Conservation (phyloP, 108 stramenopile genomes). For the Parmales sp. region DNA sequence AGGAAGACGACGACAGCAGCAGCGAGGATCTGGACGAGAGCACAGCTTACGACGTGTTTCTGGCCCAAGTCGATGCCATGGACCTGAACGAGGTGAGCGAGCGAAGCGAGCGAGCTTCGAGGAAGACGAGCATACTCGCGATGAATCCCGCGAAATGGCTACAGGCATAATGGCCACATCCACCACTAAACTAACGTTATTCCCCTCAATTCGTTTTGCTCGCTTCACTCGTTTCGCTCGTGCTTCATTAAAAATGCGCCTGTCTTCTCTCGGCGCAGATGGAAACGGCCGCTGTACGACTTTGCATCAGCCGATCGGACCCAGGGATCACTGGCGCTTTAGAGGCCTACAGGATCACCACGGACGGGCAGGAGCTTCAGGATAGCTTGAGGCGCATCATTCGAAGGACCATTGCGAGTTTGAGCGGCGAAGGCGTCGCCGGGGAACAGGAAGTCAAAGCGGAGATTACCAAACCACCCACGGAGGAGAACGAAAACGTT, state of each 20-base stretch:
- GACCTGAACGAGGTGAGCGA: neutral
- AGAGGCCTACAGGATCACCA: conserved; percentile 13
- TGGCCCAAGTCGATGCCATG: neutral
- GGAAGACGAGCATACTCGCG: no score
- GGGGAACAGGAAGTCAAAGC: neutral
- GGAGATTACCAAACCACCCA: neutral
- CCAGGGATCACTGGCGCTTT: conserved; percentile 2
- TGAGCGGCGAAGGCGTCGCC: neutral
- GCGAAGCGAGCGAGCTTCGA: no score
- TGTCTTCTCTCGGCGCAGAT: no score
- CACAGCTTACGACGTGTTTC: neutral
- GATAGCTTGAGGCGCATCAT: conserved; percentile 14
- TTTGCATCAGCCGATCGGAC: conserved; percentile 16
- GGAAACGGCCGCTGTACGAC: conserved; percentile 15
- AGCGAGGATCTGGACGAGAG: no score
- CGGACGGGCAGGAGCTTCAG: conserved; percentile 4
- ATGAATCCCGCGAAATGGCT: no score
- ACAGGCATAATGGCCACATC: no score
- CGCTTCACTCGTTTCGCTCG: no score
- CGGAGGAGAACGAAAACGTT: neutral
- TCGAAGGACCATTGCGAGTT: conserved; percentile 3
- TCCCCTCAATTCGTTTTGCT: no score
- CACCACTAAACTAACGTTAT: no score
- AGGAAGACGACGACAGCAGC: neutral
- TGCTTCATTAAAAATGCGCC: no score